Conservation (phyloP, 2,329 filamentous ascomycete species). For the Trichoderma afroharzianum region DNA sequence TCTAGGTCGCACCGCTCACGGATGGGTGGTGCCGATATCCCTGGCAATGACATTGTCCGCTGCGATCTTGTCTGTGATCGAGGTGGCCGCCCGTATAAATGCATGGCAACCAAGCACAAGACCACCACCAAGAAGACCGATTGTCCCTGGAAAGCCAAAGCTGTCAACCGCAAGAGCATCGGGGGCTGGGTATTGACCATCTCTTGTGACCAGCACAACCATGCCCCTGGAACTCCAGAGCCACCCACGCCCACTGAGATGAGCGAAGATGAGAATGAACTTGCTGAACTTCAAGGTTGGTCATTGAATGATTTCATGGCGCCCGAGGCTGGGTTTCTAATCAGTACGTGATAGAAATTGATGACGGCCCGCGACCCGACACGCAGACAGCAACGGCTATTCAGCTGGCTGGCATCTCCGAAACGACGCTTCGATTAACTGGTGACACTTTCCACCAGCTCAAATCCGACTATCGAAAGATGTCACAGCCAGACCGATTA, state of each 20-base stretch:
- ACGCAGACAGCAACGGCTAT: slow-evolving; percentile 36
- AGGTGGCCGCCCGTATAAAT: slow-evolving; percentile 42
- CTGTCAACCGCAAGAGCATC: slow-evolving; percentile 41
- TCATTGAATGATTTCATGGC: neutral
- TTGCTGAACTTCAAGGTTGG: slow-evolving; percentile 23
- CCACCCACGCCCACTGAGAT: slow-evolving; percentile 35
- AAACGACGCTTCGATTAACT: slow-evolving; percentile 37
- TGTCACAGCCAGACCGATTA: slow-evolving; percentile 39
- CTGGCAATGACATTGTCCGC: slow-evolving; percentile 42
- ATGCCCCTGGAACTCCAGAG: slow-evolving; percentile 43
- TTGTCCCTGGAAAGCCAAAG: slow-evolving; percentile 45
- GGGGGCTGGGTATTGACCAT: slow-evolving; percentile 45
- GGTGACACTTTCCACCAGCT: slow-evolving; percentile 44
- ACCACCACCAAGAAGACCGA: slow-evolving; percentile 45
- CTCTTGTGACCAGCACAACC: slow-evolving; percentile 43
- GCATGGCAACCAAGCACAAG: slow-evolving; percentile 43
- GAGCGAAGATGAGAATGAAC: slow-evolving; percentile 34
- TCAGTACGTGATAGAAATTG: slow-evolving; percentile 2
- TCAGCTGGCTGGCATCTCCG: slow-evolving; percentile 39
- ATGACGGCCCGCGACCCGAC: slow-evolving; percentile 33
- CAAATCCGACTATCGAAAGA: slow-evolving; percentile 42
- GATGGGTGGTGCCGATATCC: slow-evolving; percentile 38
- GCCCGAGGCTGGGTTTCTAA: neutral
- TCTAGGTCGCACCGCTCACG: slow-evolving; percentile 41
- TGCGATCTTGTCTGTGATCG: slow-evolving; percentile 45